phyloP scores from a whole-genome alignment of 2,329 filamentous ascomycete species.

The Fusarium temperatum region DNA sequence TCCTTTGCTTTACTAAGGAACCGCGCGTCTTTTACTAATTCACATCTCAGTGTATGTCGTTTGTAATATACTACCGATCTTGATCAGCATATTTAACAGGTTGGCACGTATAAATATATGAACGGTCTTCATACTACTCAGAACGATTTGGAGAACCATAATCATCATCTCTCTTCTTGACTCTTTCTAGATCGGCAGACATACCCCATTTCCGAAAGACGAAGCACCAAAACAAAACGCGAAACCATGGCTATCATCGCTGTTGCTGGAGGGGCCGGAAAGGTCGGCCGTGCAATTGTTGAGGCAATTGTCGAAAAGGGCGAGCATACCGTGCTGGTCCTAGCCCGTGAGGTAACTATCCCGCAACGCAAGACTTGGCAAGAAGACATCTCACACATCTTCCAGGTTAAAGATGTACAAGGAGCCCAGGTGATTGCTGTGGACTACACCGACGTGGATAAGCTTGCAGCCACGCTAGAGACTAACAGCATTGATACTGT shows the following conservation, averaged over 20 bases:
- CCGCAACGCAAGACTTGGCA: no score
- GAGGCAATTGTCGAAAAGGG: background rate
- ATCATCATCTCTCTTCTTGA: no score
- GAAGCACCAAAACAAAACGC: background rate
- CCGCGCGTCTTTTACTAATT: background rate
- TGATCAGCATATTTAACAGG: background rate
- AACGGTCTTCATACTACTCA: no score
- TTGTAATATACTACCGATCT: background rate
- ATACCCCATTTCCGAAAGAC: background rate
- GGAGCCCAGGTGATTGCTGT: background rate
- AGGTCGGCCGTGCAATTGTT: background rate
- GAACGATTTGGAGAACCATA: no score
- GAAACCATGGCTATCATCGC: background rate
- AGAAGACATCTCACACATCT: background rate
- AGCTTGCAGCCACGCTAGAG: background rate
- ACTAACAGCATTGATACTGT: background rate
- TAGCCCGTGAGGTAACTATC: background rate
- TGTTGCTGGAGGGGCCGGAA: background rate
- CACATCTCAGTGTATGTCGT: no score
- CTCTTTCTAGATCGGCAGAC: accelerated
- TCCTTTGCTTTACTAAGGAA: accelerated
- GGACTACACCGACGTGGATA: background rate
- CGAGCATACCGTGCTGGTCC: background rate
- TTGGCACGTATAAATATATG: background rate
- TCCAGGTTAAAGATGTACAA: background rate